Conservation (phyloP, 345 rosid genomes). For the Citrus unshiu region DNA sequence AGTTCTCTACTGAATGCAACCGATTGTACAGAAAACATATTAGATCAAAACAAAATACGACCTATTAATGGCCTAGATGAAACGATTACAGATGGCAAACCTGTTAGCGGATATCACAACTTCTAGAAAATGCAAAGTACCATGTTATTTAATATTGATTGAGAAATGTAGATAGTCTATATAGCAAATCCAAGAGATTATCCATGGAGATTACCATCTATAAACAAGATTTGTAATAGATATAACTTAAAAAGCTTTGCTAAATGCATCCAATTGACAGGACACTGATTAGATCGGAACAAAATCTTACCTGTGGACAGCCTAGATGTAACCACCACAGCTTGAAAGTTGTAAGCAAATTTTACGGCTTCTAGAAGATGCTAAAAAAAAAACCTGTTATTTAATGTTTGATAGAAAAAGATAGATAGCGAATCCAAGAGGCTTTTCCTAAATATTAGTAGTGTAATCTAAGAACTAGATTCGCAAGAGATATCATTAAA, state of each 20-base stretch:
- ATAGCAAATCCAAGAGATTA: not conserved
- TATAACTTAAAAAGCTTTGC: not conserved
- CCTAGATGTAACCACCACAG: not conserved
- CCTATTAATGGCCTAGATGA: not conserved
- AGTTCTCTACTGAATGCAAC: not conserved
- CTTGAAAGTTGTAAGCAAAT: not conserved
- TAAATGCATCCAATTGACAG: not conserved
- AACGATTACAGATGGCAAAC: not conserved
- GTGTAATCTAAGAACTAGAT: not conserved
- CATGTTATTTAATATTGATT: not conserved
- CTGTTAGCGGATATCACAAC: not conserved
- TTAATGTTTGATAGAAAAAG: not conserved
- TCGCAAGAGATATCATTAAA: not conserved
- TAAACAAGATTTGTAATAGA: not conserved
- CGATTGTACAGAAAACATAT: not conserved
- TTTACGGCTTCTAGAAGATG: not conserved
- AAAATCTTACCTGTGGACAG: not conserved
- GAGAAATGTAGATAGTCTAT: not conserved
- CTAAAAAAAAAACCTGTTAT: not conserved
- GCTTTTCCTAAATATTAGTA: not conserved
- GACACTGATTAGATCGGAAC: not conserved
- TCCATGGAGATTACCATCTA: not conserved
- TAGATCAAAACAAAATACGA: not conserved
- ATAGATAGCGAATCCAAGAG: not conserved
- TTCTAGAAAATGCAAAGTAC: not conserved